A percentile compares a stretch with the other conserved stretches of the same genome.
Evolutionary conservation across 75 land plant genomes (phyloP).

Genomic region (Chamaecyparis obtusa): DNA sequence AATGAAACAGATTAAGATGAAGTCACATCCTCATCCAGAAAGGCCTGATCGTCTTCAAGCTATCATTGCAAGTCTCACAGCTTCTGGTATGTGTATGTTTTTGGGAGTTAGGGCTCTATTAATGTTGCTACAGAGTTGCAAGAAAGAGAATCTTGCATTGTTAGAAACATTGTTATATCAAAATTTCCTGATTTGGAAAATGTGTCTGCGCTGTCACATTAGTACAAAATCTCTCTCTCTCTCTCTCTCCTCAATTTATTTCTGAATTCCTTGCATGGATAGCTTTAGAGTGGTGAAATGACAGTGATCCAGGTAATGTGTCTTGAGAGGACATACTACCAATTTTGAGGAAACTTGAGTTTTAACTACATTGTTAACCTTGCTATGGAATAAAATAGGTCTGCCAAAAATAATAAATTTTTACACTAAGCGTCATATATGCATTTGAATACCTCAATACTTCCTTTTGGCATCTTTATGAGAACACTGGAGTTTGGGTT

Average conservation of each 20-base stretch:
- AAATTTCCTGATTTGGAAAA: neutral
- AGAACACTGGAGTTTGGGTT: too few species aligned
- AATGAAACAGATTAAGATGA: conserved; percentile 55
- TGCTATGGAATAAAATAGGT: neutral
- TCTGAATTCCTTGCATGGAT: neutral
- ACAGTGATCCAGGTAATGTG: neutral
- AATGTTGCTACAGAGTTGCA: neutral
- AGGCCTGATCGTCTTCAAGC: conserved; percentile 93
- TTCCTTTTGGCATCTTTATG: neutral
- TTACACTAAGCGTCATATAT: neutral
- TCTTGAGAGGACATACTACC: neutral
- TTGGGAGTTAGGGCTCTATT: neutral
- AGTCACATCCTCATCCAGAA: conserved; percentile 93
- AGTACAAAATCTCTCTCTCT: neutral
- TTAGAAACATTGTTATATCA: neutral
- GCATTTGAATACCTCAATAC: neutral
- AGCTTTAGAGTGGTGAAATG: neutral
- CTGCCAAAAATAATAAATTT: neutral
- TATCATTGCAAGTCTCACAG: conserved; percentile 70
- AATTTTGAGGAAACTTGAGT: neutral
- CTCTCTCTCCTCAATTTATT: neutral
- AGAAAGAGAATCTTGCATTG: neutral
- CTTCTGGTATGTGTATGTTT: conserved; percentile 43
- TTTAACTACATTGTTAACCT: neutral
- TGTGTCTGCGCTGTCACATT: neutral